These are phyloP conservation scores for Trichoderma sp. DNA, from an alignment of 2,329 filamentous ascomycete species.

Conservation along the genomic window DNA sequence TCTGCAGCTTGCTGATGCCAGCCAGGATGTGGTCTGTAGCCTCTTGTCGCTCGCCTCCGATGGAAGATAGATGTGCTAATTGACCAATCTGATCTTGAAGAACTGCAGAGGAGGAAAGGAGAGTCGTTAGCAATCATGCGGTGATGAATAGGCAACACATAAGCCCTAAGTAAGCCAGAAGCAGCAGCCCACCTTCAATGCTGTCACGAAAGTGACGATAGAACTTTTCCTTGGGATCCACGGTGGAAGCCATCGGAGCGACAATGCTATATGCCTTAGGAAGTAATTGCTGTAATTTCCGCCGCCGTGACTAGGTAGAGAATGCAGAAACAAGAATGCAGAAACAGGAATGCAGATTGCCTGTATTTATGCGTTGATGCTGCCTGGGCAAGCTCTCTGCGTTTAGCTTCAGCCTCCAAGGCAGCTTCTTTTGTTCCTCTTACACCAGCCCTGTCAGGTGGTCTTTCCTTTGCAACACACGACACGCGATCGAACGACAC, in stretches of 20 bases:
- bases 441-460: slow-evolving; percentile 5
- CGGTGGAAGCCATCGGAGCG: slow-evolving; percentile 16
- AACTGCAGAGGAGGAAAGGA: slow-evolving; percentile 43
- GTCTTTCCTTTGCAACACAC: background rate
- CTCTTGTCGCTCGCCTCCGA: slow-evolving; percentile 72
- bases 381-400: background rate
- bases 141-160: background rate
- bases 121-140: background rate
- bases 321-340: background rate
- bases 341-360: background rate
- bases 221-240: slow-evolving; percentile 68
- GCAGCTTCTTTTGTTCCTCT: background rate
- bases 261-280: background rate
- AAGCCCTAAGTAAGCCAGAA: background rate
- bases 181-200: slow-evolving; percentile 58
- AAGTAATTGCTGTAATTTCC: background rate
- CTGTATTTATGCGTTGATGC: background rate
- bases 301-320: background rate
- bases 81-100: slow-evolving; percentile 73
- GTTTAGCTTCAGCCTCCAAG: background rate
- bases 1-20: slow-evolving; percentile 75
- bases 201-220: slow-evolving; percentile 79
- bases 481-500: slow-evolving; percentile 3
- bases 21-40: slow-evolving; percentile 78
- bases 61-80: slow-evolving; percentile 58